Conservation (phyloP, 306 rosid species). For the Quercus alba region DNA sequence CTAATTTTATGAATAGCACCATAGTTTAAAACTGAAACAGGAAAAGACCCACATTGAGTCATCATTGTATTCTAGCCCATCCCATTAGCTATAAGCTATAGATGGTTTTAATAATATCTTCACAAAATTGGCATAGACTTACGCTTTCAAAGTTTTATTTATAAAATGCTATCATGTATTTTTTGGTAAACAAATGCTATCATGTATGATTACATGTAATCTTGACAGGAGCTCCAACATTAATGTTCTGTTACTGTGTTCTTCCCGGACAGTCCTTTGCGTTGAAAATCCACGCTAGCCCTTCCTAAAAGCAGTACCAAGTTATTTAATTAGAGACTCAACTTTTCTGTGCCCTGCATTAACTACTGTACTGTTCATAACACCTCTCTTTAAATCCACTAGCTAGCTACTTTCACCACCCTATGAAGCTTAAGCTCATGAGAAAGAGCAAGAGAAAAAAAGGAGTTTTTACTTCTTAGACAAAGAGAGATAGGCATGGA, state of each 20-base stretch:
- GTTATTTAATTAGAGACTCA: too few species aligned
- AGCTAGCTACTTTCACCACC: not conserved
- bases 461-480: not conserved
- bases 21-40: too few species aligned
- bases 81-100: too few species aligned
- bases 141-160: too few species aligned
- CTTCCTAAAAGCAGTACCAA: too few species aligned
- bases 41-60: too few species aligned
- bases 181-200: not conserved
- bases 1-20: too few species aligned
- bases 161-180: too few species aligned
- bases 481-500: conserved; percentile 13
- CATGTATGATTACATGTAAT: not conserved
- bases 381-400: not conserved
- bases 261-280: not conserved
- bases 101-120: too few species aligned
- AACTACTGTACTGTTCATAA: not conserved
- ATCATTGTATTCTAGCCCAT: too few species aligned
- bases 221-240: not conserved
- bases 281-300: not conserved
- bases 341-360: not conserved
- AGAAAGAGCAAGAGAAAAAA: not conserved
- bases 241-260: not conserved
- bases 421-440: not conserved
- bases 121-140: too few species aligned